A percentile compares a stretch with the other conserved stretches of the same genome.
These are phyloP conservation scores for Urochloa ruziziensis DNA, from an alignment of 176 grass and related monocot species.

Conservation along the genomic window DNA sequence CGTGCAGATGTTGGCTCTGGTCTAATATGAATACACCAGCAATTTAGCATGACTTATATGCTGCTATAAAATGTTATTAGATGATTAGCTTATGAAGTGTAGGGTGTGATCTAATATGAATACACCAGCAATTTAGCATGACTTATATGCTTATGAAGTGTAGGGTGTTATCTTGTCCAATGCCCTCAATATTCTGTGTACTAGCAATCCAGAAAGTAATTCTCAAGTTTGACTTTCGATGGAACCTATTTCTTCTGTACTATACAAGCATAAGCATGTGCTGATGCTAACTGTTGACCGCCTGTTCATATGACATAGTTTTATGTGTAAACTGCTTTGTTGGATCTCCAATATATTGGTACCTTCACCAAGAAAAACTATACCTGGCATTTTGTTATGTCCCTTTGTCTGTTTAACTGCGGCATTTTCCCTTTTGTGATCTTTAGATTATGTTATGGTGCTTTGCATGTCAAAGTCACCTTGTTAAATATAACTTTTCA, in stretches of 20 bases:
- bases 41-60: not conserved
- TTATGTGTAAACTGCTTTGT: conserved; percentile 7
- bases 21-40: not conserved
- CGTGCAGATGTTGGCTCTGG: not conserved
- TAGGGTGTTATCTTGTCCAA: conserved; percentile 1
- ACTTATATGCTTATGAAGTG: not conserved
- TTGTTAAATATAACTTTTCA: not conserved
- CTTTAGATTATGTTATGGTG: not conserved
- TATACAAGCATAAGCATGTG: not conserved
- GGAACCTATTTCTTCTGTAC: not conserved
- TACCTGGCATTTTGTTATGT: not conserved
- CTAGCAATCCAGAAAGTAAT: not conserved
- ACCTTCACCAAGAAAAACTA: not conserved
- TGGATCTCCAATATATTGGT: conserved; percentile 24
- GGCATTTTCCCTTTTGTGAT: not conserved
- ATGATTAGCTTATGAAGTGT: not conserved
- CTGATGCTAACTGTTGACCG: conserved; percentile 2
- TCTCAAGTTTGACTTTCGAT: conserved; percentile 18
- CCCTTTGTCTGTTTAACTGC: conserved; percentile 8
- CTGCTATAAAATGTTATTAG: not conserved
- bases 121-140: not conserved
- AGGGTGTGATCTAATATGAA: not conserved
- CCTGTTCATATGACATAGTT: conserved; percentile 1
- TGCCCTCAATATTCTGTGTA: not conserved
- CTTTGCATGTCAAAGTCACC: not conserved